Base-by-base conservation (phyloP, 192 early-diverging fungal species). In the Coemansia sp. region DNA sequence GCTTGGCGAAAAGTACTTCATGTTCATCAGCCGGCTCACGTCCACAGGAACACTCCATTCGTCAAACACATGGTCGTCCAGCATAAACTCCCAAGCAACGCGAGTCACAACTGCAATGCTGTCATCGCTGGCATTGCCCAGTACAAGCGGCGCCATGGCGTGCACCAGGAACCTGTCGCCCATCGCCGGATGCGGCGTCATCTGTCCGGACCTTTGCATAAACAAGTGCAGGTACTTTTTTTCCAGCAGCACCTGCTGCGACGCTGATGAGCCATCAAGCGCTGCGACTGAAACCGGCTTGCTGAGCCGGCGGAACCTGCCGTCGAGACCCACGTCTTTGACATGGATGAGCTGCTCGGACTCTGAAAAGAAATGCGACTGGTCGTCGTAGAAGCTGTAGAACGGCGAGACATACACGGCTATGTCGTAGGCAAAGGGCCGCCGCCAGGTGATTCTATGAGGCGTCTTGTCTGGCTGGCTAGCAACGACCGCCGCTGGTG, bases 121-220 rank as follows among this genome's bases (percentile, higher is more conserved):
- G 22, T 23, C 13, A 5, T 6, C 28, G 16, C n/a, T n/a, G n/a
- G n/a, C n/a, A n/a, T 42, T 55, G 1, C 23, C 61, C 28, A 9
- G 6, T 20, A 46, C 22, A 6, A 63, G 25, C 11, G 19, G 30
- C 0, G 62, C 34, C 24, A 32, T 28, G 1, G 52, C 51, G 2
- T 47, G 48, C 24, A 64, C 53, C 2, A 55, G 14, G 25, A 55
- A 54, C 62, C 18, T 19, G 53, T 48, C 53, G 7, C n/a, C 20
- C 62, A 64, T 64, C 27, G 24, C 14, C n/a, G 62, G 62, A 16
- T 64, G 53, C 53, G 62, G 62, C 0, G 52, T 25, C 61, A 62
- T 62, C 39, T 36, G 16, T 20, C 51, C 50, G 0, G 61, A 7
- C 16, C 47, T 24, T 19, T 62, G 61, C 61, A 54, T 54, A 45